Percentiles rank a stretch among this genome's conserved stretches.
phyloP scores from a whole-genome alignment of 2,329 filamentous ascomycete genomes.

The Trichoderma brevicompactum region DNA sequence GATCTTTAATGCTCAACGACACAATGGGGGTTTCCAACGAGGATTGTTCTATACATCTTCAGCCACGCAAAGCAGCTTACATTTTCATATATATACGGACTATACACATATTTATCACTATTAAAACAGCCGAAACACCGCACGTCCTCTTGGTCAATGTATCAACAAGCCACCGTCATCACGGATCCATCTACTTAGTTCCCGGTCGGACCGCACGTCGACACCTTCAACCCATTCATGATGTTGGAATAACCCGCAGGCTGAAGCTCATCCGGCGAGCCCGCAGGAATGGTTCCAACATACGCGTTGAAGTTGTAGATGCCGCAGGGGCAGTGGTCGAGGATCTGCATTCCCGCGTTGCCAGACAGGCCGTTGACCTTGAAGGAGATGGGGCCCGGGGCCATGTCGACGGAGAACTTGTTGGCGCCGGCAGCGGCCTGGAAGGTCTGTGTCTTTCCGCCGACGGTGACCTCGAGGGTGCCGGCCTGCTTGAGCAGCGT shows the following conservation, averaged over 20 bases:
- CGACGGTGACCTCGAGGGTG: constrained; percentile 50
- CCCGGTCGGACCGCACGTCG: constrained; percentile 33
- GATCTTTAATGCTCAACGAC: too few species aligned
- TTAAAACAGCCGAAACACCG: too few species aligned
- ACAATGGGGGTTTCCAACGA: too few species aligned
- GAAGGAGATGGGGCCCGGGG: constrained; percentile 52
- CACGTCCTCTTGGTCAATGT: neutral
- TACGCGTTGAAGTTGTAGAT: constrained; percentile 61
- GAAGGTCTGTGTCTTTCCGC: constrained; percentile 47
- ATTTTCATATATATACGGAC: too few species aligned
- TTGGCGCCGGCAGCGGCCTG: constrained; percentile 51
- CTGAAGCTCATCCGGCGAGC: constrained; percentile 42
- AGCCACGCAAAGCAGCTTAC: too few species aligned
- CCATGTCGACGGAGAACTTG: constrained; percentile 52
- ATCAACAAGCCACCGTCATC: neutral
- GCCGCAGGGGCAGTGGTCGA: constrained; percentile 51
- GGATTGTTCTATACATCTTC: too few species aligned
- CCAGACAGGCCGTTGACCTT: constrained; percentile 49
- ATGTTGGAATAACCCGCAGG: constrained; percentile 40
- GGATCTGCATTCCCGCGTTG: constrained; percentile 51
- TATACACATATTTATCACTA: too few species aligned
- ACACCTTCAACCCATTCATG: constrained; percentile 38
- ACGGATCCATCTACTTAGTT: neutral
- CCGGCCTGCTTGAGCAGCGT: constrained; percentile 50
- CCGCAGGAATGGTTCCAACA: constrained; percentile 53